Percentiles rank a stretch among this genome's conserved stretches.
These are phyloP conservation scores for Dactylellina drechsleri DNA, from an alignment of 2,329 filamentous ascomycete species.

Conservation along the genomic window DNA sequence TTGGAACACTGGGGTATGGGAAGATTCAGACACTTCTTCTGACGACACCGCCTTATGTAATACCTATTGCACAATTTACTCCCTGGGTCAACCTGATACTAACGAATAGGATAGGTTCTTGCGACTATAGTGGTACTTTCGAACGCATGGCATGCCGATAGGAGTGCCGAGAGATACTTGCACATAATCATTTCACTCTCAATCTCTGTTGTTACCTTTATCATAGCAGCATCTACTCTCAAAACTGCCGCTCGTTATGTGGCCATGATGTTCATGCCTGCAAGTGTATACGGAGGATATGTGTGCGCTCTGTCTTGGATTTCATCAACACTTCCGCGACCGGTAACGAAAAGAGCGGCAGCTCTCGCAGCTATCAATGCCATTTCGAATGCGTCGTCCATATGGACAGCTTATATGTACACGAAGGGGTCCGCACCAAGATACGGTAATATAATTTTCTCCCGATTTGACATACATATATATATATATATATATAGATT, in stretches of 20 bases:
- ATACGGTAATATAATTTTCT: conserved; percentile 34
- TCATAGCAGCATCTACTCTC: conserved; percentile 73
- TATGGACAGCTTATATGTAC: conserved; percentile 77
- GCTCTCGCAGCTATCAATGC: conserved; percentile 81
- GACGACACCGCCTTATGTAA: conserved; percentile 73
- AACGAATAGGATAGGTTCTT: conserved; percentile 60
- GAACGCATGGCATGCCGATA: conserved; percentile 77
- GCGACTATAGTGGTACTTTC: conserved; percentile 71
- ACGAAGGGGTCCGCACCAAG: conserved; percentile 62
- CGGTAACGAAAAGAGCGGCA: conserved; percentile 77
- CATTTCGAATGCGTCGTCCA: conserved; percentile 74
- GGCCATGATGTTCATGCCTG: conserved; percentile 75
- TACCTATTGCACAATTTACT: not conserved
- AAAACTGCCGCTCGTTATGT: conserved; percentile 72
- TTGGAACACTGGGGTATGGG: conserved; percentile 73
- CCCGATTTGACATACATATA: not conserved
- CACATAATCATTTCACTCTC: conserved; percentile 70
- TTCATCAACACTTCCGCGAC: conserved; percentile 77
- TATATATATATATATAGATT: not conserved
- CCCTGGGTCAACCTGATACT: not conserved
- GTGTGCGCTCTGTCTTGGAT: conserved; percentile 79
- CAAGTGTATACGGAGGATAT: conserved; percentile 72
- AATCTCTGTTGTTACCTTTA: conserved; percentile 72
- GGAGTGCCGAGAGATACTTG: conserved; percentile 75
- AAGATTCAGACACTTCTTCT: conserved; percentile 71